These are phyloP conservation scores for Penicillium soppii DNA, from an alignment of 495 filamentous ascomycete species.

Conservation along the genomic window DNA sequence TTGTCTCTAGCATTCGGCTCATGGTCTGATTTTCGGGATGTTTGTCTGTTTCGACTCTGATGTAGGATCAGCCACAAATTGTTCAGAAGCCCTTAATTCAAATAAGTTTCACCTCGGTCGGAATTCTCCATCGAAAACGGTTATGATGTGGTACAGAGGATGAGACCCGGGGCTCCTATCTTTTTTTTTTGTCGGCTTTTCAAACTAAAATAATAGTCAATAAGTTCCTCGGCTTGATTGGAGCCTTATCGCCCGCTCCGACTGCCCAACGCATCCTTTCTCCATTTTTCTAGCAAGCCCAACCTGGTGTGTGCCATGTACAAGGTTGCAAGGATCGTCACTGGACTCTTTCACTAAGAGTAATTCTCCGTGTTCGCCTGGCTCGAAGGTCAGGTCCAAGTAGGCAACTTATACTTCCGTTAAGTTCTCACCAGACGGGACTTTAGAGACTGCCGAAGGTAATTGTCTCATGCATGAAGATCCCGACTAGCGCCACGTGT, in stretches of 20 bases:
- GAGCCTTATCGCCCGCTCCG: slow-evolving; percentile 5
- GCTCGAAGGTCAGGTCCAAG: not conserved
- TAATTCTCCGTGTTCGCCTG: slow-evolving; percentile 12
- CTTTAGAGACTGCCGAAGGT: slow-evolving; percentile 11
- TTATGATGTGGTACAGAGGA: slow-evolving; percentile 13
- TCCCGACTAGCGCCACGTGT: slow-evolving; percentile 48
- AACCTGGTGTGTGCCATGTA: not conserved
- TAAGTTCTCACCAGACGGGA: not conserved
- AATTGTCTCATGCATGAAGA: slow-evolving; percentile 39
- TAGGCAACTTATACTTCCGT: no score
- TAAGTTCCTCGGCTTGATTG: slow-evolving; percentile 2
- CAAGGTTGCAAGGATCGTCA: slow-evolving; percentile 16
- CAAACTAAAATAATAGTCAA: not conserved
- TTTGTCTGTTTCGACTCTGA: not conserved
- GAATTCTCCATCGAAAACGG: not conserved
- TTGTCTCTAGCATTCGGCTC: not conserved
- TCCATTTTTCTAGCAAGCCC: slow-evolving; percentile 8
- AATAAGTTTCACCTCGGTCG: not conserved
- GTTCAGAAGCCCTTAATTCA: not conserved
- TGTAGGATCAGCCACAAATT: not conserved
- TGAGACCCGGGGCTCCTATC: not conserved
- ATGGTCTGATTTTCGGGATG: not conserved
- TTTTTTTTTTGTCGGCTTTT: not conserved
- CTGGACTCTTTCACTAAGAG: slow-evolving; percentile 7
- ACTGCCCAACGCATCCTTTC: slow-evolving; percentile 16